These are phyloP conservation scores for Saturnispora silvae DNA, from an alignment of 805 yeast species.

Conservation along the genomic window DNA sequence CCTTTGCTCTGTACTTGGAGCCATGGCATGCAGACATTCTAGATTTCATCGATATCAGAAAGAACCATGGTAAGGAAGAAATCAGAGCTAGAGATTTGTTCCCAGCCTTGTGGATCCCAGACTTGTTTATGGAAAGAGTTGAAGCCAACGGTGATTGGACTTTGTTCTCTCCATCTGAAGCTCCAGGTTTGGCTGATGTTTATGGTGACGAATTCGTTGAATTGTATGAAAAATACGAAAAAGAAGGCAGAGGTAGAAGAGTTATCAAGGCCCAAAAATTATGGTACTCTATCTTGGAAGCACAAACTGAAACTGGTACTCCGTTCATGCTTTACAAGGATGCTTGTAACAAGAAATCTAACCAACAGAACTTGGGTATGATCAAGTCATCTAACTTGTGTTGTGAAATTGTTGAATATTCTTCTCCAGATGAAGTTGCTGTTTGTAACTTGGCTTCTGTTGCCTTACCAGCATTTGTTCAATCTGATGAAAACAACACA, in stretches of 20 bases:
- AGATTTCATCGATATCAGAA: constrained; percentile 48
- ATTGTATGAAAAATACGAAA: constrained; percentile 41
- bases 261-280: constrained; percentile 49
- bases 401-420: constrained; percentile 54
- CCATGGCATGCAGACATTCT: constrained; percentile 57
- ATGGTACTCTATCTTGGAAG: constrained; percentile 51
- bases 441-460: constrained; percentile 54
- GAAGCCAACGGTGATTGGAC: constrained; percentile 48
- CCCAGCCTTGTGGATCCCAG: constrained; percentile 56
- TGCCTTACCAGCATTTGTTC: constrained; percentile 47
- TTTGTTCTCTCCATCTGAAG: constrained; percentile 48
- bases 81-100: constrained; percentile 53
- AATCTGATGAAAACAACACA: constrained; percentile 29
- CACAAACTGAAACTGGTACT: constrained; percentile 57
- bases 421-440: constrained; percentile 47
- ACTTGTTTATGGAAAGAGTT: constrained; percentile 51
- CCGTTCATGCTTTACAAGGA: constrained; percentile 57
- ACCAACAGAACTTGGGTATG: constrained; percentile 50
- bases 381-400: constrained; percentile 54
- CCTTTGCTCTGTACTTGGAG: constrained; percentile 49
- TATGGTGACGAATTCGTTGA: constrained; percentile 47
- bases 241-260: constrained; percentile 37
- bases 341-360: constrained; percentile 48
- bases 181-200: constrained; percentile 43
- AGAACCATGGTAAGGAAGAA: constrained; percentile 56